Evolutionary conservation across 805 yeast species (phyloP).

Genomic region (Saccharomycopsis sp.): DNA sequence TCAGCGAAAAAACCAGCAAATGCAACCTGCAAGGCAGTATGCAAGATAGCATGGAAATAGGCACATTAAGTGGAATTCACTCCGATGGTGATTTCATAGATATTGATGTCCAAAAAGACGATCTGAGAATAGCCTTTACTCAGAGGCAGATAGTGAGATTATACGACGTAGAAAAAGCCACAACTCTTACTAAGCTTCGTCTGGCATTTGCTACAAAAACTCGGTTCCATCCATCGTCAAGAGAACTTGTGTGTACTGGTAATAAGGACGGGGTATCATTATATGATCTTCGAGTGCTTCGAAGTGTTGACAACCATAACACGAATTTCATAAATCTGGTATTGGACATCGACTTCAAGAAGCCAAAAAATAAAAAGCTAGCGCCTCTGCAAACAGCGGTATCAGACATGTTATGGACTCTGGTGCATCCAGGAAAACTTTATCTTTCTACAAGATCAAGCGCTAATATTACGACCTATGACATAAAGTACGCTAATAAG

Average conservation of each 20-base stretch:
- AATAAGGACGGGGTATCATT: slow-evolving; percentile 1
- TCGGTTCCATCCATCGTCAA: slow-evolving; percentile 1
- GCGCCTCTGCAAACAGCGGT: neutral
- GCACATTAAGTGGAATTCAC: neutral
- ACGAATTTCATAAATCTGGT: neutral
- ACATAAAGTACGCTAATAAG: neutral
- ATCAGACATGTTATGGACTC: slow-evolving; percentile 1
- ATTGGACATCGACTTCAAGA: neutral
- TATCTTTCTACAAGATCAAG: neutral
- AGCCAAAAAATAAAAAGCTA: neutral
- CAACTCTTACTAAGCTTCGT: neutral
- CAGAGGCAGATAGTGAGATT: slow-evolving; percentile 2
- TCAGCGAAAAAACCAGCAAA: neutral
- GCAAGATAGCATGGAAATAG: neutral
- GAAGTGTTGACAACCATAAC: neutral
- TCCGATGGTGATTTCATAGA: slow-evolving; percentile 2
- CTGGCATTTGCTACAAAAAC: slow-evolving; percentile 4
- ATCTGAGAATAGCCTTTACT: neutral
- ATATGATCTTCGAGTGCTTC: slow-evolving; percentile 4
- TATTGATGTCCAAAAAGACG: slow-evolving; percentile 3
- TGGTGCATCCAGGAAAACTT: neutral
- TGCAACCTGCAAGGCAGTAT: neutral
- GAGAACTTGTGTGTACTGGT: neutral
- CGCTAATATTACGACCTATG: neutral
- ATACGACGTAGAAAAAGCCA: neutral